These are phyloP conservation scores for Colletotrichum lupini DNA, from an alignment of 2,329 filamentous ascomycete genomes.

Conservation along the genomic window DNA sequence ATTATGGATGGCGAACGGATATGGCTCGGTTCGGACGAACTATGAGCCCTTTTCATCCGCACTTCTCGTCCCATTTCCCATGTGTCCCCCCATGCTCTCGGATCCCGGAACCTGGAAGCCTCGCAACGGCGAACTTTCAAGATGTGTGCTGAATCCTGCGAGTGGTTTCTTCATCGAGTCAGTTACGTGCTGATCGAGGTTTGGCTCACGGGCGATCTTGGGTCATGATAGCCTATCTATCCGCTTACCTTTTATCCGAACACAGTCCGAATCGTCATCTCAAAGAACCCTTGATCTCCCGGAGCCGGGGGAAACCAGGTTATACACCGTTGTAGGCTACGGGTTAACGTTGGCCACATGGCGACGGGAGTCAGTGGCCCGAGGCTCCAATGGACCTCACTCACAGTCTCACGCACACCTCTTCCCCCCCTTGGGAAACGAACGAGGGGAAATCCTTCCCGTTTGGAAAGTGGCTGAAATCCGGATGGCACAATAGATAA, in stretches of 20 bases:
- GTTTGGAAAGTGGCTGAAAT: background rate
- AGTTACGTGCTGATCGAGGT: background rate
- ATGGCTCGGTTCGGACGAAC: background rate
- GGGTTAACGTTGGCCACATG: background rate
- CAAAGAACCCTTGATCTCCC: too few species aligned
- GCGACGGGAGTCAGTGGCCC: background rate
- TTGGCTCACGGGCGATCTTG: background rate
- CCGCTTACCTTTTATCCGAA: background rate
- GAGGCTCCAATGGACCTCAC: background rate
- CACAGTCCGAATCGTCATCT: too few species aligned
- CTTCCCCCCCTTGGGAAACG: too few species aligned
- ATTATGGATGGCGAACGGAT: too few species aligned
- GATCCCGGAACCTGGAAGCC: background rate
- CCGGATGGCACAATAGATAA: background rate
- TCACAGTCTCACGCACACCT: background rate
- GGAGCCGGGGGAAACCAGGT: too few species aligned
- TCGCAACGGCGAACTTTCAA: background rate
- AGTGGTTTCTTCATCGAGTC: too few species aligned
- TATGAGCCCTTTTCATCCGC: background rate
- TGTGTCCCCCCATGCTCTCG: background rate
- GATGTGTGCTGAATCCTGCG: too few species aligned
- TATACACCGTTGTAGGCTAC: background rate
- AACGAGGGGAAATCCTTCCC: background rate
- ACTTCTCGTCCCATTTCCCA: background rate
- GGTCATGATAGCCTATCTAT: background rate